Evolutionary conservation across 202 grass and related monocot genomes (phyloP).

Genomic region (Cymbopogon flexuosus): DNA sequence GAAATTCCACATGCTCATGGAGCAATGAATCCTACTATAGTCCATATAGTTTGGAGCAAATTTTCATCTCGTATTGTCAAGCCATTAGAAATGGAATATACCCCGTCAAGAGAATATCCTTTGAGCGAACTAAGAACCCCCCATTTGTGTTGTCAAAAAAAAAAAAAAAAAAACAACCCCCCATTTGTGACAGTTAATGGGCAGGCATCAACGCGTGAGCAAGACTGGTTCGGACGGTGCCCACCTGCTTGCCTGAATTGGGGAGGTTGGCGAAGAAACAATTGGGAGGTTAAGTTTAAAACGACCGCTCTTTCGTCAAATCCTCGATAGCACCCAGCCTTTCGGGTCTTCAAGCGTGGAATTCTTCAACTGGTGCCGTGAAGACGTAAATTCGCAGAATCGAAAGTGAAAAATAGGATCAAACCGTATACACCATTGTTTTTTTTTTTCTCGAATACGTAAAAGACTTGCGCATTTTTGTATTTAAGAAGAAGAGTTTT

Average conservation of each 20-base stretch:
- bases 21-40: neutral
- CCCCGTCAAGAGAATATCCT: neutral
- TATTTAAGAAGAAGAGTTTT: too few species aligned
- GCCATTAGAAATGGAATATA: neutral
- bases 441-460: too few species aligned
- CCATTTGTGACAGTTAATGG: neutral
- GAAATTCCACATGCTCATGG: neutral
- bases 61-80: neutral
- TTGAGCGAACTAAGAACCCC: neutral
- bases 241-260: neutral
- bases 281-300: neutral
- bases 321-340: neutral
- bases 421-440: too few species aligned
- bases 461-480: too few species aligned
- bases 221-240: neutral
- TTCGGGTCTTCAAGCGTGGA: neutral
- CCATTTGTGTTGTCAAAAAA: too few species aligned
- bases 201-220: neutral
- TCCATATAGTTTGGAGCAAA: neutral
- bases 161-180: too few species aligned
- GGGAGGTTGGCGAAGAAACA: constrained; percentile 12
- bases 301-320: neutral
- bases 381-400: neutral
- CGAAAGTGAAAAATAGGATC: neutral
- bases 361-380: neutral